Base-by-base conservation (phyloP, 2,329 filamentous ascomycete genomes). In the Arthrinium puccinioides region DNA sequence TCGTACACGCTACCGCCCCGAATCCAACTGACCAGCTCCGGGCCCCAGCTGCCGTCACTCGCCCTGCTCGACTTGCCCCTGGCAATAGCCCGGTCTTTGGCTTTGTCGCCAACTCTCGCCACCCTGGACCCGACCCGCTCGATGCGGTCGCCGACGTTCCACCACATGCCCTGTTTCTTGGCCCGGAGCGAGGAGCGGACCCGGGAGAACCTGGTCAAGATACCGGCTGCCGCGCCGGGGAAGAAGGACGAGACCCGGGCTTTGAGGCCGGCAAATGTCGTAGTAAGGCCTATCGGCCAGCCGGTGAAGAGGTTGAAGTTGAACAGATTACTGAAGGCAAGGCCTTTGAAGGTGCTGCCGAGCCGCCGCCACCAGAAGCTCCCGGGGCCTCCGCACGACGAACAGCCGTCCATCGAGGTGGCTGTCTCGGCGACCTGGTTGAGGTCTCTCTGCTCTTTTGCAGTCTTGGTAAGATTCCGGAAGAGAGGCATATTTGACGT, bases 121-220 rank as follows among this genome's bases (percentile, higher is more conserved):
- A 24, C 28, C n/a, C 24, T 36, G 15, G 23, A 14, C 13, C 33
- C 33, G n/a, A 27, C 24, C 16, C 33, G 33, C 11, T 18, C 24
- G 18, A 36, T 36, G 23, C 33, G 33, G 13, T 36, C 33, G 7
- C 33, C 33, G 24, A 36, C 20, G 18, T 36, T 24, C 33, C 33
- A 36, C 33, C 33, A 36, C 7, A 36, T 36, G 13, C 33, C 33
- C 23, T 36, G 33, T 18, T 36, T 36, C 33, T 36, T 36, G 18
- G 33, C 33, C 18, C 18, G 33, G 23, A 36, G 24, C 24, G 14
- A 5, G 16, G 26, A 28, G 8, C 24, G 16, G 23, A 26, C 15
- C 15, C 21, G 15, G 24, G 26, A 20, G 33, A 24, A 25, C 11
- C 33, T 26, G 24, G 11, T 24, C 7, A 36, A 6, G 6, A 14